Evolutionary conservation across 768 basidiomycete genomes (phyloP), one percentile per base, ranked within the genome.

Genomic region (Solioccasus polychromus): DNA sequence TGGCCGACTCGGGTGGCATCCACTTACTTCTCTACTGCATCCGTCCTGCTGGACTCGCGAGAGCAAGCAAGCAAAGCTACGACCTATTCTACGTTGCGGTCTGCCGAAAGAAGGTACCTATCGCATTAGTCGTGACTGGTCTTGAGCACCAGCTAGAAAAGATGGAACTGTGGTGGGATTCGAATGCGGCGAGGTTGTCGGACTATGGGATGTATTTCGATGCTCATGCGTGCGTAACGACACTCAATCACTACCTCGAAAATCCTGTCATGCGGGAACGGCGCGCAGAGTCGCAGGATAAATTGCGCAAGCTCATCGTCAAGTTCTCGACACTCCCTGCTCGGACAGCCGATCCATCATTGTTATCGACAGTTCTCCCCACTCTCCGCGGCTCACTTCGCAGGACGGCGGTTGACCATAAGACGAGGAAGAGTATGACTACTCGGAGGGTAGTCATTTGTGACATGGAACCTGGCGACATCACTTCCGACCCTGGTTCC

Each of bases 91-190:
- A 62, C 23, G 54, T 61, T 15, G 53, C 62, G 3, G 57, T 72
- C 24, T 72, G 71, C 39, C 58, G 50, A 17, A 45, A 50, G 25
- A 44, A 57, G 24, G 72, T 71, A 3, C 71, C 67, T 3, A 58
- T 67, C n/a, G 57, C 64, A 0, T 41, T 71, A 5, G 67, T 66
- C 8, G 53, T 71, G 7, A 72, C 68, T 0, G 64, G 68, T 15
- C 53, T 72, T 11, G 71, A 70, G 44, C 31, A 60, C 19, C 48
- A 63, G 15, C 8, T 22, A 3, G 39, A 11, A 8, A 20, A 14
- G 8, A 63, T 64, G 61, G 58, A 63, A 23, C 31, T 35, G 7
- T 63, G 63, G 62, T 63, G 62, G 63, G 10, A 14, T 3, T 20
- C 23, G 23, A 71, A 71, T 39, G 42, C 63, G 28, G 25, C 23